A percentile compares a stretch with the other conserved stretches of the same genome.
phyloP scores from a whole-genome alignment of 2,329 filamentous ascomycete genomes.

The Ceratocystis alfenasii region DNA sequence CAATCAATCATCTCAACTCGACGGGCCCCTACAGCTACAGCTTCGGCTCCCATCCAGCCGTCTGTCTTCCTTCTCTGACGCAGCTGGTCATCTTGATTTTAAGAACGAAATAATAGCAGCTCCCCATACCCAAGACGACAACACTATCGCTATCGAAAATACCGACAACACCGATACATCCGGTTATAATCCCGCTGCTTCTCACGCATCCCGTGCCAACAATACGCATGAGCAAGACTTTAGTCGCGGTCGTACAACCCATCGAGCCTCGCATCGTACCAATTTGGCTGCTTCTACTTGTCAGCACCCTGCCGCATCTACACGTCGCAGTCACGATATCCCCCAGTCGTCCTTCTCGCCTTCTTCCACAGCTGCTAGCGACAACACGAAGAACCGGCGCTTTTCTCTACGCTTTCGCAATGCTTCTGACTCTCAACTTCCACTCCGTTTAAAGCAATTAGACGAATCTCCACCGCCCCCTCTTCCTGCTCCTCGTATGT shows the following conservation, averaged over 20 bases:
- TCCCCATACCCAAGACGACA: not conserved
- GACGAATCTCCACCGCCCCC: constrained; percentile 42
- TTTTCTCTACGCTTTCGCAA: constrained; percentile 74
- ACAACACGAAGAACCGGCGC: constrained; percentile 41
- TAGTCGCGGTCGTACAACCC: constrained; percentile 11
- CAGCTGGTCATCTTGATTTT: not conserved
- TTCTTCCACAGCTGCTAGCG: constrained; percentile 24
- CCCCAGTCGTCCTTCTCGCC: constrained; percentile 12
- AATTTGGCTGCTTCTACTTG: constrained; percentile 22
- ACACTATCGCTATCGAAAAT: constrained; percentile 4
- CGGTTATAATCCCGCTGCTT: constrained; percentile 10
- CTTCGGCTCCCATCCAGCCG: not conserved
- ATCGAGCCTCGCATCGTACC: constrained; percentile 20
- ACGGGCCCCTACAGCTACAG: not conserved
- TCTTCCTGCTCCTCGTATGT: constrained; percentile 43
- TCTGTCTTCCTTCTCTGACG: not conserved
- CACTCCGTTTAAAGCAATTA: constrained; percentile 60
- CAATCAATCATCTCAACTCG: not conserved
- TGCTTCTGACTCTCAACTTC: constrained; percentile 84
- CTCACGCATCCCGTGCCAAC: not conserved
- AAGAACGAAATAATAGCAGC: not conserved
- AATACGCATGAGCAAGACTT: not conserved
- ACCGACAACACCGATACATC: not conserved
- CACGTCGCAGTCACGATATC: constrained; percentile 22
- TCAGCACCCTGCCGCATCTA: constrained; percentile 25